phyloP scores from a whole-genome alignment of 2,329 filamentous ascomycete genomes.

The Claviceps digitariae region DNA sequence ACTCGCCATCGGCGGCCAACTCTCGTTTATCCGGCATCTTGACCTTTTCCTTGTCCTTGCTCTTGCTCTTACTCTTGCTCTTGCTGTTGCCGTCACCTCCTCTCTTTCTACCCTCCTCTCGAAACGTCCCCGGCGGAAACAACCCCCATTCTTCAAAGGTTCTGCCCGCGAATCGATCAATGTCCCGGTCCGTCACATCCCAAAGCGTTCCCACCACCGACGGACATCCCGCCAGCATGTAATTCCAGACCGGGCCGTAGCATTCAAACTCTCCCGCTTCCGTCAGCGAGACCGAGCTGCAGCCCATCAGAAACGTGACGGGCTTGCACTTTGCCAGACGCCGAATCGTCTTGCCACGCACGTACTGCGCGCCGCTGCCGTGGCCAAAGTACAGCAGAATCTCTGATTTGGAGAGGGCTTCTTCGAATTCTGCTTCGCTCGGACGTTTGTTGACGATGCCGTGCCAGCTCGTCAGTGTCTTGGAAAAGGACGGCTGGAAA shows the following conservation, averaged over 20 bases:
- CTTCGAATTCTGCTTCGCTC: slow-evolving; percentile 63
- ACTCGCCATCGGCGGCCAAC: not conserved
- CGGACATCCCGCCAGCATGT: slow-evolving; percentile 75
- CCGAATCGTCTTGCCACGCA: slow-evolving; percentile 71
- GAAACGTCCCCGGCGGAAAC: slow-evolving; percentile 34
- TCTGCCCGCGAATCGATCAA: slow-evolving; percentile 75
- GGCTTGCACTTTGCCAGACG: slow-evolving; percentile 62
- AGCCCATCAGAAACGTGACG: slow-evolving; percentile 84
- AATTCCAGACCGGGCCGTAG: slow-evolving; percentile 82
- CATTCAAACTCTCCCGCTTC: slow-evolving; percentile 81
- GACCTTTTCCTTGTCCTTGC: not conserved
- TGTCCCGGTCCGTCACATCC: slow-evolving; percentile 97
- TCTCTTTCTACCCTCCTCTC: slow-evolving; percentile 18
- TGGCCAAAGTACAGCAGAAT: slow-evolving; percentile 92
- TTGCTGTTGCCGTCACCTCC: slow-evolving; percentile 8
- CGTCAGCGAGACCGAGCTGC: slow-evolving; percentile 65
- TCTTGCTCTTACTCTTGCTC: not conserved
- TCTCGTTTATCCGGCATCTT: not conserved
- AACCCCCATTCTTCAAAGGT: slow-evolving; percentile 83
- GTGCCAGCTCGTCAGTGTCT: slow-evolving; percentile 56
- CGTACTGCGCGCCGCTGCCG: slow-evolving; percentile 88
- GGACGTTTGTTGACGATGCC: slow-evolving; percentile 56
- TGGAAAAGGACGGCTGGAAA: slow-evolving; percentile 50
- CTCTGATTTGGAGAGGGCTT: slow-evolving; percentile 50
- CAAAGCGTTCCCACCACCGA: slow-evolving; percentile 87